phyloP scores from a whole-genome alignment of 352 stramenopile species.

The Phytophthora sansomeana region DNA sequence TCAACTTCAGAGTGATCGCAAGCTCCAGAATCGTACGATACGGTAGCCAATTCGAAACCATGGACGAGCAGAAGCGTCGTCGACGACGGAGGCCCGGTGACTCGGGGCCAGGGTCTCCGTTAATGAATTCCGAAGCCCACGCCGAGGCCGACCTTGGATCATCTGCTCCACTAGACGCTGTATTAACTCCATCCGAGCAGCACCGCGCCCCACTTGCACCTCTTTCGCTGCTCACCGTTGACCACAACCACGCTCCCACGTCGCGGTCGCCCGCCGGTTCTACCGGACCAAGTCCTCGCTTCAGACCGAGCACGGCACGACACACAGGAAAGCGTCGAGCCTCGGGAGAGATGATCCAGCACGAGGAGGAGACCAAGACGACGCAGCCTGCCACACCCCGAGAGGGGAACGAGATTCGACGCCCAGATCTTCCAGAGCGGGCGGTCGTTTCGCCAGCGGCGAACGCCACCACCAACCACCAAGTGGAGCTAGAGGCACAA shows the following conservation, averaged over 20 bases:
- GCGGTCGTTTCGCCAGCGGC: conserved; percentile 22
- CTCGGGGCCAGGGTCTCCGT: conserved; percentile 6
- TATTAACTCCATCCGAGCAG: conserved; percentile 21
- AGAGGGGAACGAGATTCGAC: conserved; percentile 21
- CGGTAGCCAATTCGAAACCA: conserved; percentile 7
- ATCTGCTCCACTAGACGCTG: conserved; percentile 21
- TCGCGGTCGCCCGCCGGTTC: conserved; percentile 2
- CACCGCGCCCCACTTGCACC: conserved; percentile 11
- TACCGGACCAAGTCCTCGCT: not conserved
- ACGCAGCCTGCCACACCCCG: conserved; percentile 4
- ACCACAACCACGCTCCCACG: not conserved
- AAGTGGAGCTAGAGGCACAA: conserved; percentile 1
- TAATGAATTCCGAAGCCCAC: conserved; percentile 14
- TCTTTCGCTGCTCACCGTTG: conserved; percentile 3
- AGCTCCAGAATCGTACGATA: not conserved
- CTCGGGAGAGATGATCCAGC: conserved; percentile 32
- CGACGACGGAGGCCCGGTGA: conserved; percentile 18
- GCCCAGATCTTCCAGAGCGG: conserved; percentile 25
- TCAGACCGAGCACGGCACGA: conserved; percentile 9
- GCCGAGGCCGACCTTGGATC: conserved; percentile 25
- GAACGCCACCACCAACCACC: not conserved
- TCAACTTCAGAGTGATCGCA: not conserved
- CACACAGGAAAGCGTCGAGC: conserved; percentile 34
- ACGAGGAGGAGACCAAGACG: conserved; percentile 20
- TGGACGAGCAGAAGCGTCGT: conserved; percentile 17